Base-by-base conservation (phyloP, 805 yeast species). In the Saccharomyces kudriavzevii region DNA sequence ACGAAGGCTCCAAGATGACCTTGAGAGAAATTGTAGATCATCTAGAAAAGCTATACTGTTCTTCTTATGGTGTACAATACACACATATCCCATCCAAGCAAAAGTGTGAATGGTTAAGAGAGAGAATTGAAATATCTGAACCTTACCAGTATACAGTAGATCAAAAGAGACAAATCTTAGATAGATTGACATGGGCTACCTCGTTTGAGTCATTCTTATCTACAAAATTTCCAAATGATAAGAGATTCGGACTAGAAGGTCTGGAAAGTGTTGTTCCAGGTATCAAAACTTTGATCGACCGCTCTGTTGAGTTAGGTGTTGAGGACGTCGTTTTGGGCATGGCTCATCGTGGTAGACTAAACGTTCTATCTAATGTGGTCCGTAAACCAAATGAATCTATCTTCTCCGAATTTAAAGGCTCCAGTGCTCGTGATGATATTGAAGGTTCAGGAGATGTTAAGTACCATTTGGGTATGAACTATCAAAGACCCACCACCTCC, bases 291-390 rank as follows among this genome's bases (percentile, higher is more conserved):
- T 73, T 94, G 70, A 90, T 94, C 69, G 99, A 94, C 74, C 84
- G 90, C 61, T 81, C 96, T 47, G 98, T 91, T 50, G 95, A 87
- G 61, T 75, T 77, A 57, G 99, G 99, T 64, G 85, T 92, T 51
- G 97, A 91, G 74, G 98, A 92, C 71, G 84, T 94, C 57, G 95
- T 92, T 66, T 86, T 94, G 65, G 99, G 99, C 77, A 94, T 94
- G 98, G 97, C 99, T 52, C 99, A 94, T 76, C 88, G 99, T 81
- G 99, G 99, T 76, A 85, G 99, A 78, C 80, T 94, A 67, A 94
- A 94, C 74, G 91, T 94, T 85, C 82, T 94, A 74, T 89, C 98
- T 56, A 94, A 94, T 77, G 98, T 94, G 65, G 97, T 94, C 49
- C 87, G 99, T 77, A 94, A 94, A 74, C 98, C 99, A 66, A 91